Percentiles rank a stretch among this genome's conserved stretches.
phyloP scores from a whole-genome alignment of 1,284 basidiomycete genomes.

The Pascua sp. region DNA sequence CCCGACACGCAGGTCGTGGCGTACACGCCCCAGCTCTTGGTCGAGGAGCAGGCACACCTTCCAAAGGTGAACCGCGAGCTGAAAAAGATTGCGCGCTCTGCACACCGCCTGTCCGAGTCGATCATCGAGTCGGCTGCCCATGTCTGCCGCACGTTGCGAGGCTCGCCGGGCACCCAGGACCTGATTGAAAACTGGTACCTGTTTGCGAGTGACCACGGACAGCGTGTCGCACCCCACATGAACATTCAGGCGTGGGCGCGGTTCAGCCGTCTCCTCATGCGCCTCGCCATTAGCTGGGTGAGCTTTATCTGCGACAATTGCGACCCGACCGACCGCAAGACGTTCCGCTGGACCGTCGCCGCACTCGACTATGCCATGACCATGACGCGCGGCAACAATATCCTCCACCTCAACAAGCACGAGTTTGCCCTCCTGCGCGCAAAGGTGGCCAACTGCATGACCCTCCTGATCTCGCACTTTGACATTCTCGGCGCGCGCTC shows the following conservation, averaged over 20 bases:
- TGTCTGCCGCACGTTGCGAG: slow-evolving; percentile 64
- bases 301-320: slow-evolving; percentile 98
- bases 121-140: slow-evolving; percentile 86
- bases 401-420: slow-evolving; percentile 78
- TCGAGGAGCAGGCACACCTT: slow-evolving; percentile 87
- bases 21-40: slow-evolving; percentile 57
- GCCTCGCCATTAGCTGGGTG: slow-evolving; percentile 92
- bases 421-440: slow-evolving; percentile 86
- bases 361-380: slow-evolving; percentile 91
- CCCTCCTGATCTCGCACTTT: slow-evolving; percentile 92
- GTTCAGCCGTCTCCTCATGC: slow-evolving; percentile 78
- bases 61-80: slow-evolving; percentile 85
- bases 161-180: slow-evolving; percentile 70
- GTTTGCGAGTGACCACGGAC: slow-evolving; percentile 88
- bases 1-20: slow-evolving; percentile 37
- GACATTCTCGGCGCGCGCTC: slow-evolving; percentile 94
- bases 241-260: slow-evolving; percentile 66
- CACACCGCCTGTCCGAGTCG: slow-evolving; percentile 84
- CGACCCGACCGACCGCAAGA: slow-evolving; percentile 90
- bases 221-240: slow-evolving; percentile 82
- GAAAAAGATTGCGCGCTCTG: slow-evolving; percentile 82
- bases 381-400: slow-evolving; percentile 84
- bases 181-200: slow-evolving; percentile 92
- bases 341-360: slow-evolving; percentile 97
- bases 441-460: slow-evolving; percentile 95